Evolutionary conservation across 2,329 filamentous ascomycete genomes (phyloP).

Genomic region (Alternaria consortialis): DNA sequence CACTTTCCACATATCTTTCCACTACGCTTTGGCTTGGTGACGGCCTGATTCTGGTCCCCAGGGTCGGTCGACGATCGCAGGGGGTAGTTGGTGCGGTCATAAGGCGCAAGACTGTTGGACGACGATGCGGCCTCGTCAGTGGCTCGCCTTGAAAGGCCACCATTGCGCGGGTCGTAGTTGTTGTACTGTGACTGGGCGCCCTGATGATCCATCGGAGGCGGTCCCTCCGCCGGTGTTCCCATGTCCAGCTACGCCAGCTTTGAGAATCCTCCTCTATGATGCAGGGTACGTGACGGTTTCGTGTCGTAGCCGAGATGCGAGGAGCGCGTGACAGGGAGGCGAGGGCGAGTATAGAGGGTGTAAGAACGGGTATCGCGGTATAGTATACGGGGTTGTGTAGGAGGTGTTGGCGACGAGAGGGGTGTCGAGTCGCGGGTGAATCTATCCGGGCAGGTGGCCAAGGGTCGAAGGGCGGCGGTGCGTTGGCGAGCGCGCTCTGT

Average conservation of each 20-base stretch:
- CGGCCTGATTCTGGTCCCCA: slow-evolving; percentile 31
- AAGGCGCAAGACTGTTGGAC: slow-evolving; percentile 35
- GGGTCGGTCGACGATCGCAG: slow-evolving; percentile 43
- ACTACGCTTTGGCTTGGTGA: slow-evolving; percentile 43
- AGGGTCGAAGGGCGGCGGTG: slow-evolving; percentile 7
- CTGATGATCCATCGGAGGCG: slow-evolving; percentile 46
- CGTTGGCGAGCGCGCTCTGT: slow-evolving; percentile 27
- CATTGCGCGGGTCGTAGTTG: slow-evolving; percentile 43
- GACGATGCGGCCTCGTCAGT: slow-evolving; percentile 42
- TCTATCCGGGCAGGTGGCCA: slow-evolving; percentile 5
- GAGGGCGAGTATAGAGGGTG: slow-evolving; percentile 1
- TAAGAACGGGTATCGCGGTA: slow-evolving; percentile 8
- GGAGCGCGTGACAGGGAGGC: slow-evolving; percentile 14
- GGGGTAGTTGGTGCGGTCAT: slow-evolving; percentile 34
- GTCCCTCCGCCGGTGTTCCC: slow-evolving; percentile 48
- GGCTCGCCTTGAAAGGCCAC: slow-evolving; percentile 42
- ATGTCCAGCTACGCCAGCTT: slow-evolving; percentile 43
- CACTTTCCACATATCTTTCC: slow-evolving; percentile 78
- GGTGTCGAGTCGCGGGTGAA: slow-evolving; percentile 2
- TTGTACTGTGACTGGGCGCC: slow-evolving; percentile 38
- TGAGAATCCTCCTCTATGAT: slow-evolving; percentile 12
- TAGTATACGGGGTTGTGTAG: not conserved
- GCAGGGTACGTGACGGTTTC: slow-evolving; percentile 7
- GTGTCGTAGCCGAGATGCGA: slow-evolving; percentile 19
- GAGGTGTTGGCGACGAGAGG: slow-evolving; percentile 4